Evolutionary conservation across 2,329 filamentous ascomycete genomes (phyloP), one percentile per base, ranked within the genome.

Genomic region (Cladosporium austrohemisphaericum): DNA sequence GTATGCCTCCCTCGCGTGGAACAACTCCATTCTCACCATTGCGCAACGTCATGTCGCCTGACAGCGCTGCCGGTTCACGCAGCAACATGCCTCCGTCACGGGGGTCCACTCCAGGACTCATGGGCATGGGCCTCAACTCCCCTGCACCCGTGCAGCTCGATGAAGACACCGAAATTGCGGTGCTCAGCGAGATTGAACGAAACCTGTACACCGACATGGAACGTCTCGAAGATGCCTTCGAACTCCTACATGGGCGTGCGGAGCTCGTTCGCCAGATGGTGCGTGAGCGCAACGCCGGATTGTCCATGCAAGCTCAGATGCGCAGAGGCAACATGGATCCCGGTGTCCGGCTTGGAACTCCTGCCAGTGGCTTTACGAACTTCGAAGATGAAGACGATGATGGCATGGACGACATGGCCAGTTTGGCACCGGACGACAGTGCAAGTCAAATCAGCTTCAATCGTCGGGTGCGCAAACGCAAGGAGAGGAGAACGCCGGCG

Each of bases 161-260:
- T 64, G 92, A 97, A 67, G 92, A 97, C 62, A 88, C 88, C 47
- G 92, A 96, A 66, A 91, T 96, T 60, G 87, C 87, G 1, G 86
- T 88, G 1, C 77, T 96, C 5, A 89, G 89, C 6, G 92, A 96
- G 69, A 84, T 96, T 31, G 92, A 97, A 69, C 83, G 90, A 5
- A 89, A 95, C 62, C 95, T 97, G 51, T 96, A 92, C 69, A 78
- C 83, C 26, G 88, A 91, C 54, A 97, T 97, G 92, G 92, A 97
- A 70, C 84, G 83, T 0, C 78, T 97, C 19, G 92, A 97, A 68
- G 89, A 96, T 63, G 90, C 91, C 0, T 96, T 97, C 60, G 92
- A 97, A 71, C 83, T 81, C 22, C 76, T 97, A n/a, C 92, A 97
- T 65, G 79, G 82, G 57, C 85, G 85, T 61, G 92, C 92, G 2